Evolutionary conservation across 345 rosid species (phyloP).

Genomic region (Eucalyptus leucophloia): DNA sequence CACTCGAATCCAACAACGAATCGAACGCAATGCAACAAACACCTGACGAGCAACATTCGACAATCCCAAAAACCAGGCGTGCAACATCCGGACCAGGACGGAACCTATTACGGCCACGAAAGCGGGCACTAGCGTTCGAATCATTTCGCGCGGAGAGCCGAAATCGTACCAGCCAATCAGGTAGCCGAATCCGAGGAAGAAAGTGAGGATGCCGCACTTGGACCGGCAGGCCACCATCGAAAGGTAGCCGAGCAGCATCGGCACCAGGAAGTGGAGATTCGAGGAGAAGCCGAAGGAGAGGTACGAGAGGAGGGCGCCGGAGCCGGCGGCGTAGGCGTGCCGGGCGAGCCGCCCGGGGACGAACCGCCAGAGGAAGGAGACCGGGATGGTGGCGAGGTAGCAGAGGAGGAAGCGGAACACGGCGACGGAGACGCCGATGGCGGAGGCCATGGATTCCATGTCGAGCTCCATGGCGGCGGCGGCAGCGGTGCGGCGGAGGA

Average conservation of each 20-base stretch:
- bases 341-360: conserved; percentile 50
- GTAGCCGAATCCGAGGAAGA: conserved; percentile 63
- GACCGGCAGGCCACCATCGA: conserved; percentile 66
- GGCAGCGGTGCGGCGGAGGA: background rate
- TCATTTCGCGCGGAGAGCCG: background rate
- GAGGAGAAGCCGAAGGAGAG: conserved; percentile 85
- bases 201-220: conserved; percentile 59
- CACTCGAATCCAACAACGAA: background rate
- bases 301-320: conserved; percentile 68
- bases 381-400: conserved; percentile 78
- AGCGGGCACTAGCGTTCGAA: background rate
- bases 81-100: background rate
- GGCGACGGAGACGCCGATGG: conserved; percentile 79
- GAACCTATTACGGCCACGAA: background rate
- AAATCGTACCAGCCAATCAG: conserved; percentile 74
- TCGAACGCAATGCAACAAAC: background rate
- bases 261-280: conserved; percentile 81
- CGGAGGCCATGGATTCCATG: conserved; percentile 54
- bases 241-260: conserved; percentile 64
- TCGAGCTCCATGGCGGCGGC: conserved; percentile 18
- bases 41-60: background rate
- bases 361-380: conserved; percentile 50
- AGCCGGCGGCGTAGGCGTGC: conserved; percentile 52
- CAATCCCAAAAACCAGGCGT: background rate
- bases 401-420: conserved; percentile 83